Conservation (phyloP, 495 filamentous ascomycete genomes). For the Penicillium coffeae region DNA sequence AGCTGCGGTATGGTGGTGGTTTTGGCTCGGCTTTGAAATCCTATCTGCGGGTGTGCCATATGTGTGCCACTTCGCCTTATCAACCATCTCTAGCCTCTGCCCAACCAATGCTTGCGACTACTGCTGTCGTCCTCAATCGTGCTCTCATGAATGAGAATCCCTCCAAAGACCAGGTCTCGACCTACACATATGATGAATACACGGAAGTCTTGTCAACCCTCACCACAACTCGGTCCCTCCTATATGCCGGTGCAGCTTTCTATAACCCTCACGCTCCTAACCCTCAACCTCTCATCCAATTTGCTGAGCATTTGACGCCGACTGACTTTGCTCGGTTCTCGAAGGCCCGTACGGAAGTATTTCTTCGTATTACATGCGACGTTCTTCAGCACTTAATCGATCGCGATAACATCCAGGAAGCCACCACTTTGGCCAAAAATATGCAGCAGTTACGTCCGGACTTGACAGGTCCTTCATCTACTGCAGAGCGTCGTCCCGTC, state of each 20-base stretch:
- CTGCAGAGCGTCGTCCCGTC: constrained; percentile 5
- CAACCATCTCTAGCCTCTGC: constrained; percentile 3
- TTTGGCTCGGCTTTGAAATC: constrained; percentile 25
- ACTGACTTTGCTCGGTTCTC: constrained; percentile 16
- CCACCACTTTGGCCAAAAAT: constrained; percentile 25
- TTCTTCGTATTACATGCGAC: constrained; percentile 30
- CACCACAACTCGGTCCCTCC: constrained; percentile 18
- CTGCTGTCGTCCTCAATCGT: constrained; percentile 24
- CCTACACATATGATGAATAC: constrained; percentile 31
- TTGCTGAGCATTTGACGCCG: constrained; percentile 14
- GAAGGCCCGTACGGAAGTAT: constrained; percentile 17
- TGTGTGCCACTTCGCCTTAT: constrained; percentile 11
- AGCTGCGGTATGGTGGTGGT: constrained; percentile 33
- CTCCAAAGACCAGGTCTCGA: constrained; percentile 16
- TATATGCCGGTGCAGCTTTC: constrained; percentile 24
- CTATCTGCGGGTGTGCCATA: constrained; percentile 26
- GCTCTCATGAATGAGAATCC: constrained; percentile 17
- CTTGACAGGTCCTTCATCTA: constrained; percentile 7
- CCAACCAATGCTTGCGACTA: constrained; percentile 20
- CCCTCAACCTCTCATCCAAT: constrained; percentile 27
- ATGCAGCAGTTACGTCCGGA: constrained; percentile 31
- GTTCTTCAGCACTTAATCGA: constrained; percentile 36
- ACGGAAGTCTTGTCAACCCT: constrained; percentile 20
- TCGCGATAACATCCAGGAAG: constrained; percentile 24
- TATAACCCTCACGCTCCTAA: constrained; percentile 37